phyloP scores from a whole-genome alignment of 2,329 filamentous ascomycete genomes.

The Ophiosphaerella herpotricha region DNA sequence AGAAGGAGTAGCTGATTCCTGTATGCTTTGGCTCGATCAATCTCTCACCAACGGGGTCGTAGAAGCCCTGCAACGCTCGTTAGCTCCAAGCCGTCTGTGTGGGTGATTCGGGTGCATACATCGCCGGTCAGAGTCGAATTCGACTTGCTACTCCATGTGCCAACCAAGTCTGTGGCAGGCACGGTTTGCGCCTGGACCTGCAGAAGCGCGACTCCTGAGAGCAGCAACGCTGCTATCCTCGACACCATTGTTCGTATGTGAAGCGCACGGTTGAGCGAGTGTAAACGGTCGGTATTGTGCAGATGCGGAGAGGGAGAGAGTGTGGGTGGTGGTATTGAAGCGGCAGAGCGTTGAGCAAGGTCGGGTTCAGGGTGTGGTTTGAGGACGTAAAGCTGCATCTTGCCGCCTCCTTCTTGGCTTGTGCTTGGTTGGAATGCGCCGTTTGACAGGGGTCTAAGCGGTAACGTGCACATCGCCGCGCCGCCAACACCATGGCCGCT shows the following conservation, averaged over 20 bases:
- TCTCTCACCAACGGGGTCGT: slow-evolving; percentile 67
- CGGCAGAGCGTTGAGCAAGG: slow-evolving; percentile 3
- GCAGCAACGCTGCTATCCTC: slow-evolving; percentile 36
- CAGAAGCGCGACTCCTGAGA: slow-evolving; percentile 45
- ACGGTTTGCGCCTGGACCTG: slow-evolving; percentile 38
- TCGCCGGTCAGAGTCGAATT: slow-evolving; percentile 70
- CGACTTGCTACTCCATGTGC: slow-evolving; percentile 75
- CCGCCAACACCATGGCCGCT: slow-evolving; percentile 21
- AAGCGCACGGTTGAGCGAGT: slow-evolving; percentile 7
- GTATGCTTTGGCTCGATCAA: slow-evolving; percentile 68
- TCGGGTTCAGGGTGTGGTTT: neutral
- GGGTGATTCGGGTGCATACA: slow-evolving; percentile 51
- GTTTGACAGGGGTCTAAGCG: slow-evolving; percentile 24
- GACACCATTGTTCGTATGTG: slow-evolving; percentile 23
- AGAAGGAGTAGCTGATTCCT: slow-evolving; percentile 77
- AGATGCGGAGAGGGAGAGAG: slow-evolving; percentile 11
- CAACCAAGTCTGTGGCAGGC: slow-evolving; percentile 56
- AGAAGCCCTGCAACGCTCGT: slow-evolving; percentile 62
- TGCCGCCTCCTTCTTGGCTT: slow-evolving; percentile 17
- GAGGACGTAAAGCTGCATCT: slow-evolving; percentile 18
- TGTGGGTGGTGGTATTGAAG: slow-evolving; percentile 12
- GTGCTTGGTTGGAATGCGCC: slow-evolving; percentile 14
- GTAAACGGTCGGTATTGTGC: slow-evolving; percentile 7
- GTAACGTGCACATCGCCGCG: slow-evolving; percentile 37
- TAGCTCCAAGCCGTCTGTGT: slow-evolving; percentile 6